Base-by-base conservation (phyloP, 495 filamentous ascomycete species). In the Cercophora samala region DNA sequence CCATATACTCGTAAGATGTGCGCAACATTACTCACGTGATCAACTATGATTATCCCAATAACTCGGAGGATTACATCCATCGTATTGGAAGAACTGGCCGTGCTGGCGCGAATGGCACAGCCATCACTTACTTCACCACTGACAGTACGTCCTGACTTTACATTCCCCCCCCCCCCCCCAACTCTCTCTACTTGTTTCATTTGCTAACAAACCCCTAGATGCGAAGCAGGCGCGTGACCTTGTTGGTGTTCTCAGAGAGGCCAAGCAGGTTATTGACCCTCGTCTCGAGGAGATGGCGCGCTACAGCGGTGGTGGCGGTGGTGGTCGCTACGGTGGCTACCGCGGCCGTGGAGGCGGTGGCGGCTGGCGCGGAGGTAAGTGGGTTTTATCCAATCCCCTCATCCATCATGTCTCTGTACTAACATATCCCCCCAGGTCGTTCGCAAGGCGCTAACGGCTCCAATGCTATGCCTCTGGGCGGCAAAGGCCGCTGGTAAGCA, bases 1-100 rank as follows among this genome's bases (percentile, higher is more conserved):
- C 92, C 82, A 19, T 70, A 74, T 71, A 73, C 77, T 89, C 58
- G 37, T 46, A 97, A 99, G 95, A 99, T 89, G 95, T 99, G 86
- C 93, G 93, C 81, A 94, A 99, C 86, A 99, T 99, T 82, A 97
- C 94, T 80, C 95, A 99, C 84, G 95, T 99, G 83, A 86, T 99
- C 82, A 99, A 99, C 89, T 98, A 97, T 91, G 95, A 99, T 81
- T 97, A 97, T 79, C 95, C 95, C 77, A 97, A 98, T 86, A 99
- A 99, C 85, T 98, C 95, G 80, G 95, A 99, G 82, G 94, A 97
- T 80, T 99, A 99, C 74, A 94, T 99, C 79, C 95, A 99, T 81
- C 91, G 95, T 81, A 99, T 99, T 83, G 95, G 90, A 78, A 88
- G 93, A 87, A 98, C 94, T 80, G 94, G 92, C 78, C 92, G 94